A percentile compares a stretch with the other conserved stretches of the same genome.
Conservation (phyloP, 371 early-diverging fungal species). For the Rhizopus delemar region DNA sequence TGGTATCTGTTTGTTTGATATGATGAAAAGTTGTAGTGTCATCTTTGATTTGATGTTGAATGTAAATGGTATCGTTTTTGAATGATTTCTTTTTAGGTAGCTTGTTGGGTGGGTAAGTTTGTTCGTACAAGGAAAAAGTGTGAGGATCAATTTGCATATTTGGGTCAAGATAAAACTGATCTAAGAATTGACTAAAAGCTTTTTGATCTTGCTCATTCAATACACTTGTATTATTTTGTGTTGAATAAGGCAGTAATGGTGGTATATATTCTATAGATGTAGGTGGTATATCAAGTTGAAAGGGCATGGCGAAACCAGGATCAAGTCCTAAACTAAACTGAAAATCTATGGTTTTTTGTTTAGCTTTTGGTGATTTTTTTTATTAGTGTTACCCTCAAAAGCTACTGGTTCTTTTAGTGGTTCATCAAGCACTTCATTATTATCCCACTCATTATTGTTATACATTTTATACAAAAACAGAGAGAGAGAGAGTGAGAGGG, state of each 20-base stretch:
- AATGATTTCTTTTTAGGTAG: conserved; percentile 33
- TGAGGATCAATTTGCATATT: conserved; percentile 32
- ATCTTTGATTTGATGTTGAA: too few species aligned
- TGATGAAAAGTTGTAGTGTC: neutral
- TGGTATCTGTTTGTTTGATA: conserved; percentile 22
- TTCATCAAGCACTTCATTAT: conserved; percentile 11
- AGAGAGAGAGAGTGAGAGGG: neutral
- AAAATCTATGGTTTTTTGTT: conserved; percentile 31
- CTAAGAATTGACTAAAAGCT: conserved; percentile 46
- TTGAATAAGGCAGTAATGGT: conserved; percentile 10
- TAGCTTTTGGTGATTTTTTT: neutral
- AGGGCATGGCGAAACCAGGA: conserved; percentile 49
- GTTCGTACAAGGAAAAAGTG: conserved; percentile 24
- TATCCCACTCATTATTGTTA: conserved; percentile 9
- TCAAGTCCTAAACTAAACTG: conserved; percentile 52
- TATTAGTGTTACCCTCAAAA: conserved; percentile 42
- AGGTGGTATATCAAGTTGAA: conserved; percentile 44
- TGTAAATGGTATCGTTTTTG: conserved; percentile 1
- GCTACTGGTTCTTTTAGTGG: conserved; percentile 51
- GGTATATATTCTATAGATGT: conserved; percentile 14
- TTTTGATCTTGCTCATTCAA: conserved; percentile 49
- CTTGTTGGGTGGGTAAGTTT: conserved; percentile 32
- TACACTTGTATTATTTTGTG: conserved; percentile 20
- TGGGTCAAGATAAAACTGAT: conserved; percentile 46
- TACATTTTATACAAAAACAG: neutral